Conservation (phyloP, 2,329 filamentous ascomycete genomes). For the Calonectria pteridis region DNA sequence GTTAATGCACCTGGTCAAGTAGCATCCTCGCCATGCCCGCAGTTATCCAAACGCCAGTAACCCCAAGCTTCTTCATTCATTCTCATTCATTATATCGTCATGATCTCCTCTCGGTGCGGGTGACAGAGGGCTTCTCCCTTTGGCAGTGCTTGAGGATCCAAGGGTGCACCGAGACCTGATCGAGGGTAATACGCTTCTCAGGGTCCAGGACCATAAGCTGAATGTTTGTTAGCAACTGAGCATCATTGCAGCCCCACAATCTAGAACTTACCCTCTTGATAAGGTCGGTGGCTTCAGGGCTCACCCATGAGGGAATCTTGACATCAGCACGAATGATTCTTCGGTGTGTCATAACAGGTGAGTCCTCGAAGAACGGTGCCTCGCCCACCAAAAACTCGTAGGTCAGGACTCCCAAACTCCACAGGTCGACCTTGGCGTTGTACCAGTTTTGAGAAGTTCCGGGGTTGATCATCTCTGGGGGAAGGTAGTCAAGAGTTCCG, state of each 20-base stretch:
- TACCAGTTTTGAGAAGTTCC: slow-evolving; percentile 89
- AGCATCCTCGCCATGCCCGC: slow-evolving; percentile 30
- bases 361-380: slow-evolving; percentile 92
- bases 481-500: slow-evolving; percentile 96
- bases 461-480: slow-evolving; percentile 95
- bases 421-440: slow-evolving; percentile 94
- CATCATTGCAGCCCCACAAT: neutral
- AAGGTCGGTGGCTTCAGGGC: slow-evolving; percentile 88
- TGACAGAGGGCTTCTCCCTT: slow-evolving; percentile 64
- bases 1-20: slow-evolving; percentile 45
- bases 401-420: slow-evolving; percentile 93
- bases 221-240: slow-evolving; percentile 39
- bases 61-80: slow-evolving; percentile 31
- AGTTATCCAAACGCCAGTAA: slow-evolving; percentile 39
- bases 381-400: slow-evolving; percentile 98
- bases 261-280: slow-evolving; percentile 83
- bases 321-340: slow-evolving; percentile 92
- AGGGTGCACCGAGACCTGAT: slow-evolving; percentile 89
- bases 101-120: slow-evolving; percentile 58
- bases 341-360: slow-evolving; percentile 91
- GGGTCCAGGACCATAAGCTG: slow-evolving; percentile 92
- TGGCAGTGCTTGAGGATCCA: slow-evolving; percentile 98
- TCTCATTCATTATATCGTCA: slow-evolving; percentile 38
- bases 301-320: slow-evolving; percentile 91
- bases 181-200: slow-evolving; percentile 90